These are phyloP conservation scores for Davidsoniella virescens DNA, from an alignment of 2,329 filamentous ascomycete genomes.

Conservation along the genomic window DNA sequence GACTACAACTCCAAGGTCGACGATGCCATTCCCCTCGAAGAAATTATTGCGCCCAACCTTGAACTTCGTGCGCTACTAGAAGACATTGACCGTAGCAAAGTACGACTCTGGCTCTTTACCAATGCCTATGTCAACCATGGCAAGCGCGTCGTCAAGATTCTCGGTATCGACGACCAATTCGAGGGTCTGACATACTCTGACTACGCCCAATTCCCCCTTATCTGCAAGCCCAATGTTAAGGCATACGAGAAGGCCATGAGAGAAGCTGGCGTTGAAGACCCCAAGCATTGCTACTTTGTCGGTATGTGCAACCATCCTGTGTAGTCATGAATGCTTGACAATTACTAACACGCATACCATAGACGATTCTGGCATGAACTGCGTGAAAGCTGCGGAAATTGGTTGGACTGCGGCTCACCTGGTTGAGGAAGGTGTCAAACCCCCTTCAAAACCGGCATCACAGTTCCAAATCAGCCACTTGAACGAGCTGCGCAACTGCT, in stretches of 20 bases:
- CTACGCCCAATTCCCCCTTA: conserved; percentile 54
- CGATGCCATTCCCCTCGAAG: conserved; percentile 77
- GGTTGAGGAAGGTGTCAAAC: conserved; percentile 55
- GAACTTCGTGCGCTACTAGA: conserved; percentile 59
- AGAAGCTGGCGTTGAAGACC: conserved; percentile 55
- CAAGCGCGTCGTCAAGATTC: conserved; percentile 60
- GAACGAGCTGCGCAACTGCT: conserved; percentile 57
- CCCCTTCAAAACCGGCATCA: conserved; percentile 48
- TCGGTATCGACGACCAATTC: conserved; percentile 76
- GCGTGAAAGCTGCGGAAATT: conserved; percentile 54
- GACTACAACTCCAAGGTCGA: conserved; percentile 93
- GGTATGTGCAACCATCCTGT: conserved; percentile 40
- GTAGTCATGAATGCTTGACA: not conserved
- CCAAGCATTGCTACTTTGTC: conserved; percentile 76
- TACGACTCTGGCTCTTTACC: conserved; percentile 85
- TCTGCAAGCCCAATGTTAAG: conserved; percentile 72
- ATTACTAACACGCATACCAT: not conserved
- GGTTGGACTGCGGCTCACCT: conserved; percentile 83
- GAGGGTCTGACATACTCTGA: conserved; percentile 93
- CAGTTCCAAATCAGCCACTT: conserved; percentile 62
- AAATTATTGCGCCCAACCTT: conserved; percentile 64
- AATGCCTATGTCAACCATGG: conserved; percentile 91
- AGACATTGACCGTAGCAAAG: conserved; percentile 68
- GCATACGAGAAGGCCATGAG: conserved; percentile 84
- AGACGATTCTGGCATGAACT: conserved; percentile 85